Evolutionary conservation across 2,329 filamentous ascomycete genomes (phyloP).

Genomic region (Xylariaceae sp.): DNA sequence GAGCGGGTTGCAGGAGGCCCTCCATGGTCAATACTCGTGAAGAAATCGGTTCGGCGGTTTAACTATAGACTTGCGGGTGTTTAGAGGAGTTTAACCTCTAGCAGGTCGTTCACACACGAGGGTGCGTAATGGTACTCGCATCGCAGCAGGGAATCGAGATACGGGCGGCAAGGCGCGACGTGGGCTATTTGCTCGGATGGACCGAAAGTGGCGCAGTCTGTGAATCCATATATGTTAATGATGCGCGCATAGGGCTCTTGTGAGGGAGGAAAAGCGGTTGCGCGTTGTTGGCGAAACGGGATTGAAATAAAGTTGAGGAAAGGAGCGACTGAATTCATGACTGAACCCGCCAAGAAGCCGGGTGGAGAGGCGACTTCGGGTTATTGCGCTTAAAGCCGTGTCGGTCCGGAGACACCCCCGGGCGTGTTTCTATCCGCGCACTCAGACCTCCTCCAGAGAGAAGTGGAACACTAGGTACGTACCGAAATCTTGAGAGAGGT

Average conservation of each 20-base stretch:
- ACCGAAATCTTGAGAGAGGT: background rate
- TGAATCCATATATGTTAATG: conserved; percentile 2
- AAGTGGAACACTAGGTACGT: background rate
- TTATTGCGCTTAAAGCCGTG: background rate
- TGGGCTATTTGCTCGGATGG: background rate
- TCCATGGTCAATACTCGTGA: conserved; percentile 9
- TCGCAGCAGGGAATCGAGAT: conserved; percentile 5
- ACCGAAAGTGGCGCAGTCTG: background rate
- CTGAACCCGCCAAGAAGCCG: conserved; percentile 11
- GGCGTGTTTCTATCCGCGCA: background rate
- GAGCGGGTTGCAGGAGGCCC: conserved; percentile 4
- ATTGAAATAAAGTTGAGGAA: conserved; percentile 4
- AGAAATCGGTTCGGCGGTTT: background rate
- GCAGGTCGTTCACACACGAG: conserved; percentile 14
- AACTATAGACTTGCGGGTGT: background rate
- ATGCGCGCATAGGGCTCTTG: background rate
- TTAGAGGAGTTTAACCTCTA: conserved; percentile 2
- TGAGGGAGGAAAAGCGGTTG: background rate
- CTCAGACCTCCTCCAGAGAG: too few relatives aligned
- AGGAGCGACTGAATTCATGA: conserved; percentile 1
- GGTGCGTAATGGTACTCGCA: conserved; percentile 11
- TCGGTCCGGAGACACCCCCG: background rate
- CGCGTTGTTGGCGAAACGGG: background rate
- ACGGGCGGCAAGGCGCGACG: background rate
- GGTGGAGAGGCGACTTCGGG: conserved; percentile 8